Evolutionary conservation across 768 basidiomycete genomes (phyloP), one percentile per base, ranked within the genome.

Genomic region (Mycena chlorophos): DNA sequence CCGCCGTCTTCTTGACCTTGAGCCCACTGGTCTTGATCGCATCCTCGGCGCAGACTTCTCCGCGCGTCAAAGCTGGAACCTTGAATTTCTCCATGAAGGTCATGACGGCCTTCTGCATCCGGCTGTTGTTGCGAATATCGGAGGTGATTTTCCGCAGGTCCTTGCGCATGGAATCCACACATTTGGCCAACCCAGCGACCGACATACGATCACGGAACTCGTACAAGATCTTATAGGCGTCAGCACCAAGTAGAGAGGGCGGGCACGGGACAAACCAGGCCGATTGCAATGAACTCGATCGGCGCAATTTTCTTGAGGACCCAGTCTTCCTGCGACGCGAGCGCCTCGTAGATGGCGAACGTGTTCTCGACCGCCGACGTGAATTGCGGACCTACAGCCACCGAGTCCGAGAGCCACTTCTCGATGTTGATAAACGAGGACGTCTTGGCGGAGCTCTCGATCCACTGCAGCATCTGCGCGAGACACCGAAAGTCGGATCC

Each of bases 81-180:
- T 42, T 42, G 51, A 57, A 61, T n/a, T 19, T 20, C 12, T 51
- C 52, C 50, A 89, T 74, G 58, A 82, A 87, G 8, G 75, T 74
- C 6, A 82, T 64, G 71, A 90, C 69, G 4, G 78, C 76, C 70
- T 76, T 83, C 60, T 77, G 65, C 19, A 88, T 83, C 5, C 80
- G 73, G 2, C 63, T 60, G 57, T 91, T 91, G 74, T 82, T 75
- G 52, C 88, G 76, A 27, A 92, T 80, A 67, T 91, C 89, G 20
- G 75, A 67, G 62, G 90, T 85, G 28, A 68, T 67, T 31, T 60
- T 55, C 26, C 89, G 69, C n/a, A 89, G 81, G 20, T 78, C 67
- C 4, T 59, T 61, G 27, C 90, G 74, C 83, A 92, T 81, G 16
- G 68, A 68, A 8, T 65, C 65, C 4, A 88, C 75, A 0, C 75